Evolutionary conservation across 1,139 yeast genomes (phyloP).

Genomic region (Zygoascus hellenicus): DNA sequence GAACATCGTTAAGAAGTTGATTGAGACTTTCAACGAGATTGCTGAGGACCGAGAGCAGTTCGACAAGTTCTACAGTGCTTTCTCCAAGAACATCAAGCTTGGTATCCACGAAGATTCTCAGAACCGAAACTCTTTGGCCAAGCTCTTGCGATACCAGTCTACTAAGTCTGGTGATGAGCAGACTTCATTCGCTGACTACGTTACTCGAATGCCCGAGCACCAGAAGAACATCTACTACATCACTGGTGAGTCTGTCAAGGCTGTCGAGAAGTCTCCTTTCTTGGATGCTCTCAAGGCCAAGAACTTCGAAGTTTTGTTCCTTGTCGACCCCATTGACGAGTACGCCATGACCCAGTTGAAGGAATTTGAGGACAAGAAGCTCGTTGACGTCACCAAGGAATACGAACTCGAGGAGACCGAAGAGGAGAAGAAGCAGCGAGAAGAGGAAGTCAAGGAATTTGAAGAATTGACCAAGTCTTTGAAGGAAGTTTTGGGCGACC

Average conservation of each 20-base stretch:
- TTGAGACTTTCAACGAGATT: conserved; percentile 98
- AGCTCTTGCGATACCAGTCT: conserved; percentile 94
- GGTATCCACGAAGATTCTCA: conserved; percentile 99
- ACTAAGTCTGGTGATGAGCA: conserved; percentile 92
- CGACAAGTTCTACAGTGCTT: conserved; percentile 96
- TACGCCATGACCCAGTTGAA: conserved; percentile 98
- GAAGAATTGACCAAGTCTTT: conserved; percentile 93
- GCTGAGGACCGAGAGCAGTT: conserved; percentile 99
- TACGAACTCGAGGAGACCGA: conserved; percentile 98
- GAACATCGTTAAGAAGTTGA: conserved; percentile 97
- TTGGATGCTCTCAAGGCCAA: conserved; percentile 98
- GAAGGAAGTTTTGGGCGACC: conserved; percentile 96
- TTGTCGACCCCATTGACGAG: conserved; percentile 99
- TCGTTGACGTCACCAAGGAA: conserved; percentile 98
- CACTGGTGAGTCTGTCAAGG: conserved; percentile 97
- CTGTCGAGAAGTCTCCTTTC: conserved; percentile 99
- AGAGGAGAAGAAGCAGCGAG: conserved; percentile 93
- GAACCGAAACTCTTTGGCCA: conserved; percentile 93
- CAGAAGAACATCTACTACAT: conserved; percentile 99
- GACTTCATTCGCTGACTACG: conserved; percentile 94
- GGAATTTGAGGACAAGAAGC: conserved; percentile 99
- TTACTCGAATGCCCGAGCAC: conserved; percentile 99
- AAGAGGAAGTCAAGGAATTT: conserved; percentile 84
- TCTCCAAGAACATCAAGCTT: conserved; percentile 96
- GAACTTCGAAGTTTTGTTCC: conserved; percentile 95